These are phyloP conservation scores for Catharanthus roseus DNA, from an alignment of 257 asterid species.

Conservation along the genomic window DNA sequence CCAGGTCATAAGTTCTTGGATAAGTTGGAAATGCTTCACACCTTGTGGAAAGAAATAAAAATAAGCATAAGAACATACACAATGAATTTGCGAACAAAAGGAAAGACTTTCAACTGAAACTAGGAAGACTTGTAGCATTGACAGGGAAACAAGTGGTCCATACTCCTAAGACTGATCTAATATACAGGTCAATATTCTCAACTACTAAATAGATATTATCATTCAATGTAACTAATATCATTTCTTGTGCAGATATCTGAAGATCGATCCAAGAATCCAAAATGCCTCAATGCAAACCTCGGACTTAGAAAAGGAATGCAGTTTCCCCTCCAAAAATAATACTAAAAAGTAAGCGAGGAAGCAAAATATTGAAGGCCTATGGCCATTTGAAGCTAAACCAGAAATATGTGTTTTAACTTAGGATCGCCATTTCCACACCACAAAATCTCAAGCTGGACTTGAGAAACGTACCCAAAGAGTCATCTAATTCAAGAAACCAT, in stretches of 20 bases:
- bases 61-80: conserved; percentile 8
- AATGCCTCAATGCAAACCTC: not conserved
- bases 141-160: not conserved
- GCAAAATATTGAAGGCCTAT: no score
- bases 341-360: no score
- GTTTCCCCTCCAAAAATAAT: no score
- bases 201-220: not conserved
- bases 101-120: not conserved
- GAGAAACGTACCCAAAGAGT: not conserved
- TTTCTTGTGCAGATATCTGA: not conserved
- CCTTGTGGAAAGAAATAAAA: conserved; percentile 38
- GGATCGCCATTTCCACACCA: not conserved
- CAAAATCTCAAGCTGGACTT: conserved; percentile 5
- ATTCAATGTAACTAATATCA: not conserved
- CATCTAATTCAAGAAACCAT: not conserved
- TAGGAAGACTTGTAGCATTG: not conserved
- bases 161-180: not conserved
- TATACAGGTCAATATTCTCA: not conserved
- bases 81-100: not conserved
- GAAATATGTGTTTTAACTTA: not conserved
- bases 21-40: conserved; percentile 96
- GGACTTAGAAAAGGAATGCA: not conserved
- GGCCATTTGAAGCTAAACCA: not conserved
- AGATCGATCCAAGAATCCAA: not conserved
- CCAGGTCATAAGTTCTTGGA: conserved; percentile 95